Conservation (phyloP, 495 filamentous ascomycete genomes). For the Corynascus novoguineensis region DNA sequence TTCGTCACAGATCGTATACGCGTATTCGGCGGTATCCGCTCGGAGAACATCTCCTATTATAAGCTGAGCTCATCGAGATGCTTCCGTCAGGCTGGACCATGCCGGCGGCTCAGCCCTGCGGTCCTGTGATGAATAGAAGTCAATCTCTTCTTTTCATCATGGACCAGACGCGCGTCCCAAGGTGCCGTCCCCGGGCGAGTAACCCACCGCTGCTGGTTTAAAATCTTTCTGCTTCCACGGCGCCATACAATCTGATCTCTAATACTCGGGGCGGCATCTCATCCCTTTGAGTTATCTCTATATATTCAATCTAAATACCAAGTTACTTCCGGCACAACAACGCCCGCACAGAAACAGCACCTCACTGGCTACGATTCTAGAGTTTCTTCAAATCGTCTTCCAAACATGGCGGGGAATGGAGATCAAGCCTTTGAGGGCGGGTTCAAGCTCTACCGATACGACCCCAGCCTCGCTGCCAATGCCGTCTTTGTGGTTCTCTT, state of each 20-base stretch:
- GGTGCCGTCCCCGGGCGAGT: neutral
- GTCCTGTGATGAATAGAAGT: no score
- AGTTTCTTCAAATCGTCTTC: no score
- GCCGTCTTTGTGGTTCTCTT: conserved; percentile 51
- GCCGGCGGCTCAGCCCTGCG: no score
- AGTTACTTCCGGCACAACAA: no score
- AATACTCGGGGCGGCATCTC: neutral
- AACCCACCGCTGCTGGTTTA: no score
- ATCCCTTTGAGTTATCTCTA: neutral
- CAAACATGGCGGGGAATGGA: neutral
- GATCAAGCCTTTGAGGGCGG: neutral
- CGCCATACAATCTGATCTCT: no score
- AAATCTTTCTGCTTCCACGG: no score
- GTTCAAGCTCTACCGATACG: conserved; percentile 39
- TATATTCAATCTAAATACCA: no score
- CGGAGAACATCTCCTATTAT: neutral
- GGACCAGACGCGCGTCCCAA: neutral
- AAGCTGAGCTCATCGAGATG: no score
- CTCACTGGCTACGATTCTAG: no score
- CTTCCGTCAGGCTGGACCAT: no score
- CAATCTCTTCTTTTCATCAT: neutral
- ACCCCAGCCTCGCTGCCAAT: conserved; percentile 46
- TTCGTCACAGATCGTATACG: neutral
- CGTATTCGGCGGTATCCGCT: neutral
- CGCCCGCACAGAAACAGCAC: no score